phyloP scores from a whole-genome alignment of 768 basidiomycete species.

The Tylopilus sp. region DNA sequence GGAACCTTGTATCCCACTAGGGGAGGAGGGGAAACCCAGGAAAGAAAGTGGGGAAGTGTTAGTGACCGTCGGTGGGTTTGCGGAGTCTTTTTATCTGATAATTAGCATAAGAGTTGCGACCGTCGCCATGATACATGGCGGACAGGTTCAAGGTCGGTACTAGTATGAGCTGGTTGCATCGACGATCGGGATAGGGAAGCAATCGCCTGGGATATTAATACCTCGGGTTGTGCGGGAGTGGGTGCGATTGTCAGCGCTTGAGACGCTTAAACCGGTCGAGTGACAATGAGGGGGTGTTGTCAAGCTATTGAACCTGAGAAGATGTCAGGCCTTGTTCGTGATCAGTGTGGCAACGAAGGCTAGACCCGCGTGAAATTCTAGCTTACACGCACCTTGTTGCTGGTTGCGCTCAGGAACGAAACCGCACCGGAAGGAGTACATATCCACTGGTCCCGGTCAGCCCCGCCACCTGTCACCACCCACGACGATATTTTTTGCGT shows the following conservation, averaged over 20 bases:
- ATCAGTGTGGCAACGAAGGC: too few relatives aligned
- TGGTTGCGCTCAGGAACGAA: background rate
- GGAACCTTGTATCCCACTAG: conserved; percentile 14
- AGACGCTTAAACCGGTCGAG: background rate
- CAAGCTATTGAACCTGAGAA: background rate
- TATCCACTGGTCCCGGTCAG: too few relatives aligned
- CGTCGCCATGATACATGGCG: conserved; percentile 10
- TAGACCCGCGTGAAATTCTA: too few relatives aligned
- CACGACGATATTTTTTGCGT: background rate
- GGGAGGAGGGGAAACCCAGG: background rate
- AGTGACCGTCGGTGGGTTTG: background rate
- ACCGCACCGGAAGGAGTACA: too few relatives aligned
- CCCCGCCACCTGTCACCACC: too few relatives aligned
- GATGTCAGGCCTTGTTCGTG: too few relatives aligned
- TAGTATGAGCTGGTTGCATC: background rate
- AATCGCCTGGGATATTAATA: background rate
- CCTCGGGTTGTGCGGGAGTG: background rate
- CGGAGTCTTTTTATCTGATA: conserved; percentile 11
- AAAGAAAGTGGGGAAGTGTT: background rate
- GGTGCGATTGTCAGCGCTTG: background rate
- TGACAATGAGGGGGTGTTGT: background rate
- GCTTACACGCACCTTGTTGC: background rate
- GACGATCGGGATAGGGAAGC: background rate
- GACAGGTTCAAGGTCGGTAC: background rate
- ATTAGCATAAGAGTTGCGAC: conserved; percentile 4